Evolutionary conservation across 495 filamentous ascomycete species (phyloP).

Genomic region (Bombardia bombarda): DNA sequence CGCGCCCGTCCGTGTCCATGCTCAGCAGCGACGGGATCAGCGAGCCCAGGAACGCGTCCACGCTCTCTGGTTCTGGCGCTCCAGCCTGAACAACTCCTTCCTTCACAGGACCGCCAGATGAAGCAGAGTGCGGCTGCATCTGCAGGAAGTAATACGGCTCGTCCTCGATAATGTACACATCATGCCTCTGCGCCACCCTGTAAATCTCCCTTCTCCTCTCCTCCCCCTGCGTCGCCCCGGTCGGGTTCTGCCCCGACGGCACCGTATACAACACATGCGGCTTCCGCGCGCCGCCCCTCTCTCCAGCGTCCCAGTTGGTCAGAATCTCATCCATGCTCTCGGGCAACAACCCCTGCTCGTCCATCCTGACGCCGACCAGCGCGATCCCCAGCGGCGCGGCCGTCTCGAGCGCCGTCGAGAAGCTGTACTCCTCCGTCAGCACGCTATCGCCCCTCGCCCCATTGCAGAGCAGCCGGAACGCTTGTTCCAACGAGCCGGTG

Average conservation of each 20-base stretch:
- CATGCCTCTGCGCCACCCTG: constrained; percentile 68
- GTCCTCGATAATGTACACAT: constrained; percentile 85
- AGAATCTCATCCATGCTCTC: constrained; percentile 58
- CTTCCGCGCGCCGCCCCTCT: constrained; percentile 51
- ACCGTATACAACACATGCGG: constrained; percentile 77
- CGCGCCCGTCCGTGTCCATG: constrained; percentile 58
- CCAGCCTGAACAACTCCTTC: not conserved
- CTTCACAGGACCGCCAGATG: constrained; percentile 28
- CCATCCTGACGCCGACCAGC: constrained; percentile 67
- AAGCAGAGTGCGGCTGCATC: constrained; percentile 88
- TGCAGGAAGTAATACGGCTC: constrained; percentile 97
- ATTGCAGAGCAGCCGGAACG: constrained; percentile 69
- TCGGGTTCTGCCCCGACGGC: constrained; percentile 86
- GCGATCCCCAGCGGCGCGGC: constrained; percentile 67
- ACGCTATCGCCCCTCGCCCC: constrained; percentile 58
- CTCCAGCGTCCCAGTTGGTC: constrained; percentile 52
- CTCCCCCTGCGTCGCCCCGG: constrained; percentile 69
- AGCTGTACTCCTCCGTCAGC: constrained; percentile 81
- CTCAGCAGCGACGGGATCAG: constrained; percentile 57
- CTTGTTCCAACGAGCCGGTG: constrained; percentile 69
- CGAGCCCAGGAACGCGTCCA: constrained; percentile 39
- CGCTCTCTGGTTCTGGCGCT: not conserved
- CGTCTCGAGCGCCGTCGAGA: constrained; percentile 75
- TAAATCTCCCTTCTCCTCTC: constrained; percentile 65
- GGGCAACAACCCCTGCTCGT: constrained; percentile 68